Conservation (phyloP, 2,329 filamentous ascomycete genomes). For the Hymenoscyphus repandus region DNA sequence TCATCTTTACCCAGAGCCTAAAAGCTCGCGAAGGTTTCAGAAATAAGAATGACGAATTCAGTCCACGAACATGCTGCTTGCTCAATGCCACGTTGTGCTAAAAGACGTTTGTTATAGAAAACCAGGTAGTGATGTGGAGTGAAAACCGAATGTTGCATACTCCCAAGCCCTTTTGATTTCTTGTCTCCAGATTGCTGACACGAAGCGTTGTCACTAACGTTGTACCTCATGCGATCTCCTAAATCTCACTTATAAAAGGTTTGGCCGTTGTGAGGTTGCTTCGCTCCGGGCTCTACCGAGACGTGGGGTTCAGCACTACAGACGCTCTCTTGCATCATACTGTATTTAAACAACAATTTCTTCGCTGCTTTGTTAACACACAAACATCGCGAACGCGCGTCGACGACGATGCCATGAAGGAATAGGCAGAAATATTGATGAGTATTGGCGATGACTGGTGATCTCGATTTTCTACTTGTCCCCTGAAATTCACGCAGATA, state of each 20-base stretch:
- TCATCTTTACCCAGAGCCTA: not conserved
- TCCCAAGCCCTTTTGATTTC: too few relatives aligned
- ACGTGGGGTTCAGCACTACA: not conserved
- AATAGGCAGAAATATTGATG: not conserved
- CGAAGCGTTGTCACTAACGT: too few relatives aligned
- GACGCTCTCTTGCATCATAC: not conserved
- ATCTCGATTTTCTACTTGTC: not conserved
- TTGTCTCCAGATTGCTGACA: too few relatives aligned
- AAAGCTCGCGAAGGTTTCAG: too few relatives aligned
- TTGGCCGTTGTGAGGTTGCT: too few relatives aligned
- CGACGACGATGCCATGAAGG: not conserved
- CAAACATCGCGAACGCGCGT: not conserved
- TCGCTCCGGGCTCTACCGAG: not conserved
- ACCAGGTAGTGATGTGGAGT: too few relatives aligned
- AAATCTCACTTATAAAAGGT: too few relatives aligned
- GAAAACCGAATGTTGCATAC: too few relatives aligned
- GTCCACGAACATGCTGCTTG: not conserved
- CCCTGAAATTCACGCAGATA: not conserved
- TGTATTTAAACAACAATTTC: not conserved
- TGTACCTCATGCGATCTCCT: too few relatives aligned
- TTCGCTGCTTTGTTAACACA: not conserved
- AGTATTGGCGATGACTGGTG: not conserved
- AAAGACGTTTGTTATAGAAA: too few relatives aligned
- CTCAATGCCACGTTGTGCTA: too few relatives aligned
- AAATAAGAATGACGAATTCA: too few relatives aligned